Percentiles rank a stretch among this genome's conserved stretches.
Conservation (phyloP, 2,329 filamentous ascomycete genomes). For the Calonectria pteridis region DNA sequence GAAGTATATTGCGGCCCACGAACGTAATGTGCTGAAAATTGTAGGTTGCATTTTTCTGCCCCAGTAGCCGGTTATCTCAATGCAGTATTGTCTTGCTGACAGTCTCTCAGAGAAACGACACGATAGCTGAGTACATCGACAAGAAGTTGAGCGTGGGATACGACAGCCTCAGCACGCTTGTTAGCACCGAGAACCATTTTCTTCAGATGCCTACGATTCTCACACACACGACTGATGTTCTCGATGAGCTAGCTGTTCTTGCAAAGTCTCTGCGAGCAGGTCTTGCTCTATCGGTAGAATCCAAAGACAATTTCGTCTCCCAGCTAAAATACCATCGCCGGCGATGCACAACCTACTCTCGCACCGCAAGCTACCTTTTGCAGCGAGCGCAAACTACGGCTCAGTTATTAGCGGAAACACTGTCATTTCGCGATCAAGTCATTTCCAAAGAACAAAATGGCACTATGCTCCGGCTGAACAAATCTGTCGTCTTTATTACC, state of each 20-base stretch:
- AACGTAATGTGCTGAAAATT: background rate
- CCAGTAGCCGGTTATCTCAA: background rate
- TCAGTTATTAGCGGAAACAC: background rate
- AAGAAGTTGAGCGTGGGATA: background rate
- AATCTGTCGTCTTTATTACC: constrained; percentile 9
- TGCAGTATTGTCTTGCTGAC: background rate
- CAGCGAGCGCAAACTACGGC: background rate
- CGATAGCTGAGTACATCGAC: background rate
- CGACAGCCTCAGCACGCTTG: background rate
- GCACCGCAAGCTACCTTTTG: background rate
- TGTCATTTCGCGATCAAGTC: constrained; percentile 3
- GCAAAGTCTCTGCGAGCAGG: background rate
- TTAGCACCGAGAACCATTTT: background rate
- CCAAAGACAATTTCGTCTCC: background rate
- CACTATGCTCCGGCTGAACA: background rate
- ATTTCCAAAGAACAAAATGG: constrained; percentile 7
- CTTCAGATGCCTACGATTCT: constrained; percentile 8
- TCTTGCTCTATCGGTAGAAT: background rate
- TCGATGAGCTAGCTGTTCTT: background rate
- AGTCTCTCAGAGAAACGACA: background rate
- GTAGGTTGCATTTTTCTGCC: background rate
- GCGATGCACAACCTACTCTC: background rate
- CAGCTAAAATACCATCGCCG: background rate
- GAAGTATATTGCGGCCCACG: background rate
- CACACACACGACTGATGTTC: background rate